Conservation (phyloP, 495 filamentous ascomycete genomes). For the Glutinoglossum americanum region DNA sequence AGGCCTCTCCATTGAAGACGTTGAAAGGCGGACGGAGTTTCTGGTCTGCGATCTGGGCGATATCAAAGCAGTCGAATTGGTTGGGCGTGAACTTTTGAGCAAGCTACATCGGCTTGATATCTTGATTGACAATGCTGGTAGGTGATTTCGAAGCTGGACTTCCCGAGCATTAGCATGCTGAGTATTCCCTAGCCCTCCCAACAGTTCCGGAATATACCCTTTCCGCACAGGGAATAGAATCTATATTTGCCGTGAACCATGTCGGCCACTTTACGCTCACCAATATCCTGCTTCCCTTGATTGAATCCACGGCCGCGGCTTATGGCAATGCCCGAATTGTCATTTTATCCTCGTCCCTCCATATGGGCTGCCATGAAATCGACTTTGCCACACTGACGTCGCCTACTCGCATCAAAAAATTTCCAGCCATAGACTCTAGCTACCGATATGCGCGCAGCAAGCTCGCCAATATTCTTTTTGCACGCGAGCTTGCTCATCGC, state of each 20-base stretch:
- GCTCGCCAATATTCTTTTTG: constrained; percentile 24
- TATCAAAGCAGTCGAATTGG: constrained; percentile 13
- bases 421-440: constrained; percentile 8
- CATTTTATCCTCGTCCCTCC: constrained; percentile 15
- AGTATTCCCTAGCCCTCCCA: background rate
- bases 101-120: constrained; percentile 16
- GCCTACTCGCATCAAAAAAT: constrained; percentile 8
- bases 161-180: background rate
- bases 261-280: constrained; percentile 20
- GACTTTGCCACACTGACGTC: constrained; percentile 13
- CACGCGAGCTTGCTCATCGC: constrained; percentile 15
- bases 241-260: constrained; percentile 21
- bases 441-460: constrained; percentile 23
- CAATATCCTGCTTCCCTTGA: constrained; percentile 16
- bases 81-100: constrained; percentile 6
- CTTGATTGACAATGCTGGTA: constrained; percentile 22
- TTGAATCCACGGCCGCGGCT: constrained; percentile 10
- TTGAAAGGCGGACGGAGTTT: constrained; percentile 14
- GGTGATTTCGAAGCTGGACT: background rate
- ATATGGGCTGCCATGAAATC: constrained; percentile 12
- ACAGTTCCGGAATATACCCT: constrained; percentile 9
- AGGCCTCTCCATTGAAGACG: constrained; percentile 8
- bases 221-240: constrained; percentile 16
- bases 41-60: constrained; percentile 17
- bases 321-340: constrained; percentile 13